Evolutionary conservation across 106 monocot genomes (phyloP), one percentile per base, ranked within the genome.

Genomic region (Acanthochlamys bracteata): DNA sequence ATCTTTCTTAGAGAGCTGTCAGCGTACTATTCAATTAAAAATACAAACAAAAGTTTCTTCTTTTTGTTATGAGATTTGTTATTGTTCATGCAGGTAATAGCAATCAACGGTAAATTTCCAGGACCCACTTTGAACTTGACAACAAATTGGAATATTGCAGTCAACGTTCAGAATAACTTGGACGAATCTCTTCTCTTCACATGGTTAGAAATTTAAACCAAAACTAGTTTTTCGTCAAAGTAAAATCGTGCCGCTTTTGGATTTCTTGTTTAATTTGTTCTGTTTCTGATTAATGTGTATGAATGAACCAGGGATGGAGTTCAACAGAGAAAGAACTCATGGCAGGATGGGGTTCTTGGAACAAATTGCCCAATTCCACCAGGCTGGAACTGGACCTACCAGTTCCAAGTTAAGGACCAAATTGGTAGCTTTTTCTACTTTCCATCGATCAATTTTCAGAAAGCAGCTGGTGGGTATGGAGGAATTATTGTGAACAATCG

Each of bases 281-380:
- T 3, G 33, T 33, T 33, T 33, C 33, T 33, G 33, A 33, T 12
- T 49, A 10, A 49, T 14, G 15, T 4, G 17, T 49, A 12, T 49
- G 49, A 14, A 17, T 49, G 39, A 1, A 16, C 6, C 16, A 61
- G 61, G 61, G 61, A 61, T 61, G 61, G 61, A 6, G 39, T 61
- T 16, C 61, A 61, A 41, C 61, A 61, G 15, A 61, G 61, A 20
- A 61, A 61, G 61, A 61, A 61, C 41, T 61, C 61, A 19, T 61
- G 61, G 61, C 40, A 61, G 61, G 61, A 61, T 61, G 61, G 61
- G 0, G 61, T 61, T 9, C 20, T 61, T 13, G 61, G 61, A 19
- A 61, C 61, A 3, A 61, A 61, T 11, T 61, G 61, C 40, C 61
- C 61, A 13, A 61, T 61, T n/a, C 61, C 61, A 16, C 14, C 61